phyloP scores from a whole-genome alignment of 148 eudicot species.

The Nyssa sinensis region DNA sequence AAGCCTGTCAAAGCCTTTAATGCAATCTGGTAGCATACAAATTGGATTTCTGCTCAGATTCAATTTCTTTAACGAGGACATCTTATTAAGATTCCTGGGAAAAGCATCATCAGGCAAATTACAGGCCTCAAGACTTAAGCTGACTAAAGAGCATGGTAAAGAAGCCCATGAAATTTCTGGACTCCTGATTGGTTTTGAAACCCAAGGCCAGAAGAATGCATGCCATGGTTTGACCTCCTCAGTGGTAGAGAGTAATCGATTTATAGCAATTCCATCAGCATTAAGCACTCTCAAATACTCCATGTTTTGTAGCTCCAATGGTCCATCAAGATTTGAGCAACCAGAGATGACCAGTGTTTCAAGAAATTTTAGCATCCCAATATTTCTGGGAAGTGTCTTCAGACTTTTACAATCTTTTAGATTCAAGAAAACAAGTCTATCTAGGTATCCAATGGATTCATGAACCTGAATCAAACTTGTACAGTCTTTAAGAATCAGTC shows the following conservation, averaged over 20 bases:
- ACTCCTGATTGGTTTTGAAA: not conserved
- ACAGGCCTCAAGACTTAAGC: not conserved
- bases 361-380: too few species aligned
- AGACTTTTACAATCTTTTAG: too few species aligned
- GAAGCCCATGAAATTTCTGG: not conserved
- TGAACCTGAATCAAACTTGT: not conserved
- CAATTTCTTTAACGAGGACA: not conserved
- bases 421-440: too few species aligned
- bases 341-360: too few species aligned
- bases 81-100: too few species aligned
- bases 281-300: too few species aligned
- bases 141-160: not conserved
- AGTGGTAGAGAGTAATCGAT: not conserved
- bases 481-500: not conserved
- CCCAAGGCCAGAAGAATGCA: too few species aligned
- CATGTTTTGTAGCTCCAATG: too few species aligned
- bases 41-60: too few species aligned
- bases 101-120: not conserved
- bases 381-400: too few species aligned
- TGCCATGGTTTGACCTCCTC: not conserved
- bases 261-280: not conserved
- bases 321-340: too few species aligned
- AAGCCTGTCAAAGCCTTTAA: not conserved
- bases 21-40: too few species aligned
- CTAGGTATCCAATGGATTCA: slow-evolving; percentile 2